These are phyloP conservation scores for Trichoderma pleuroti DNA, from an alignment of 2,329 filamentous ascomycete species.

Conservation along the genomic window DNA sequence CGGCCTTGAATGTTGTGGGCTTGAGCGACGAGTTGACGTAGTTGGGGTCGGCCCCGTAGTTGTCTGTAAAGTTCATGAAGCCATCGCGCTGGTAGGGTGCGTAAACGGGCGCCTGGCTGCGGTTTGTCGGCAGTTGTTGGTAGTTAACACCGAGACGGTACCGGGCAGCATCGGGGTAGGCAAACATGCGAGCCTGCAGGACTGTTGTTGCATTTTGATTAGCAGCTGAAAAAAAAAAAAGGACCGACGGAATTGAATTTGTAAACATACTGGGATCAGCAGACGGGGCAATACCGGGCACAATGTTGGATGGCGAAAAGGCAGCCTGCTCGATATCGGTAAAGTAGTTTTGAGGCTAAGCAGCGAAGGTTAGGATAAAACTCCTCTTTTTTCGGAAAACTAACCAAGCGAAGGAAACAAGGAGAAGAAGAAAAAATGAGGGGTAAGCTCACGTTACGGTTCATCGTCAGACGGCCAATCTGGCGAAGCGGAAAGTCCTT, in stretches of 20 bases:
- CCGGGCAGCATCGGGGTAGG: conserved; percentile 48
- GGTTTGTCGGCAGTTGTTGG: conserved; percentile 43
- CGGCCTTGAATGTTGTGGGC: conserved; percentile 26
- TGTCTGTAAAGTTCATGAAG: conserved; percentile 24
- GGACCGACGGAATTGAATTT: neutral
- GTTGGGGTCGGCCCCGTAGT: conserved; percentile 29
- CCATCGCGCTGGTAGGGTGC: conserved; percentile 26
- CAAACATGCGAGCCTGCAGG: conserved; percentile 48
- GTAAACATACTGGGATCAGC: conserved; percentile 38
- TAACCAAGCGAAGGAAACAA: neutral
- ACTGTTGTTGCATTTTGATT: conserved; percentile 22
- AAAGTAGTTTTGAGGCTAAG: conserved; percentile 48
- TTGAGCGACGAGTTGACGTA: conserved; percentile 22
- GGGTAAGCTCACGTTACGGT: conserved; percentile 56
- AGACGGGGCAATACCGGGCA: conserved; percentile 48
- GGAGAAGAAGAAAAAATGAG: neutral
- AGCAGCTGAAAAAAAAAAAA: neutral
- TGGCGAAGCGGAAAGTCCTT: conserved; percentile 63
- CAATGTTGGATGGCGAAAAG: conserved; percentile 49
- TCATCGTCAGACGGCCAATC: conserved; percentile 64
- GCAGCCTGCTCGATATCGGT: conserved; percentile 49
- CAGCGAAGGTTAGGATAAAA: neutral
- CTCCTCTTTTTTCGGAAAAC: neutral
- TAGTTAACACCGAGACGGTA: conserved; percentile 52
- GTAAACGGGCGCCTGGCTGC: conserved; percentile 20